Percentiles rank a stretch among this genome's conserved stretches.
These are phyloP conservation scores for Entamoeba invadens DNA, from an alignment of 208 protist species.

Conservation along the genomic window DNA sequence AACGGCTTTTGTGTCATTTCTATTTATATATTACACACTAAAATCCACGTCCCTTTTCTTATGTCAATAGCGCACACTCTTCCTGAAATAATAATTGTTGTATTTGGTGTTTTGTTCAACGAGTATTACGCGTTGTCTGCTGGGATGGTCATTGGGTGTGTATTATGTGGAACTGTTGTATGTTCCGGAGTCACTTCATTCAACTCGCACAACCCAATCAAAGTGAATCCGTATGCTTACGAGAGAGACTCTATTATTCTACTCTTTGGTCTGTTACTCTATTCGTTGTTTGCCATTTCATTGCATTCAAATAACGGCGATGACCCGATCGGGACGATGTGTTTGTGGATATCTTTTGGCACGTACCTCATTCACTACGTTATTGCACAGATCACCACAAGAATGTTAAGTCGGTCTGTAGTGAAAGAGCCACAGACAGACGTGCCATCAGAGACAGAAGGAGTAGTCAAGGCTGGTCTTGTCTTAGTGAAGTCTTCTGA, in stretches of 20 bases:
- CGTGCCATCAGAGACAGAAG: not conserved
- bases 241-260: not conserved
- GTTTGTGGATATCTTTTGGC: not conserved
- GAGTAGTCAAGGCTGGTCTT: not conserved
- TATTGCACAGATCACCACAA: not conserved
- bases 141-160: not conserved
- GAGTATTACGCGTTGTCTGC: not conserved
- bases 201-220: not conserved
- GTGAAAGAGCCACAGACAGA: no score
- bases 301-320: not conserved
- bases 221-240: not conserved
- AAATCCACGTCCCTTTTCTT: not conserved
- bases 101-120: not conserved
- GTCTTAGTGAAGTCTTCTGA: not conserved
- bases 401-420: not conserved
- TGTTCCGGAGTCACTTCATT: not conserved
- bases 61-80: not conserved
- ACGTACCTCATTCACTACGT: not conserved
- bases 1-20: not conserved
- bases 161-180: not conserved
- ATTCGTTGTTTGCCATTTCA: not conserved
- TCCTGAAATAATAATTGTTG: not conserved
- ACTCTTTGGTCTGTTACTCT: not conserved
- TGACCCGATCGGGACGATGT: not conserved
- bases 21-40: not conserved